Evolutionary conservation across 1,284 basidiomycete species (phyloP).

Genomic region (Moesziomyces aphidis): DNA sequence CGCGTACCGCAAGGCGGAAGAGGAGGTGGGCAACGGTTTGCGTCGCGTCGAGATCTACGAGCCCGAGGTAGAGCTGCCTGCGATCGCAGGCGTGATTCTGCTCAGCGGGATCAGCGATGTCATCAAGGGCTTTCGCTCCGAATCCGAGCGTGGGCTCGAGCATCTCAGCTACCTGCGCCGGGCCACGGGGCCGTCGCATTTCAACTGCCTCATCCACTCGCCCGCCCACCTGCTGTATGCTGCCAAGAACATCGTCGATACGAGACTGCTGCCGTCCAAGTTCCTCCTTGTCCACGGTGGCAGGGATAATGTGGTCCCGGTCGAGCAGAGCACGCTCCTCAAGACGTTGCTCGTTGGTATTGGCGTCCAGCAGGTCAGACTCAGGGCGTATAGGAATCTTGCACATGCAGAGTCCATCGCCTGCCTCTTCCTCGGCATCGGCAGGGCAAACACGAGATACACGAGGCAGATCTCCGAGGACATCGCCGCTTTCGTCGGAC

Average conservation of each 20-base stretch:
- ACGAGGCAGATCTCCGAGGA: slow-evolving; percentile 64
- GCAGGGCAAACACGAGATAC: slow-evolving; percentile 64
- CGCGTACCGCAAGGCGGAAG: slow-evolving; percentile 43
- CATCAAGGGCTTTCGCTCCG: slow-evolving; percentile 68
- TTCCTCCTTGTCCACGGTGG: slow-evolving; percentile 69
- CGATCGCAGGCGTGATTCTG: slow-evolving; percentile 67
- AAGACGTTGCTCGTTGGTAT: slow-evolving; percentile 68
- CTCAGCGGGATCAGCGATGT: slow-evolving; percentile 69
- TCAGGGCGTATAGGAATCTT: slow-evolving; percentile 67
- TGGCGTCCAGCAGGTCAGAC: slow-evolving; percentile 65
- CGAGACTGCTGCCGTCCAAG: slow-evolving; percentile 64
- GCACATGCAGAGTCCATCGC: slow-evolving; percentile 67
- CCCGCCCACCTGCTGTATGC: slow-evolving; percentile 69
- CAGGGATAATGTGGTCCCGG: slow-evolving; percentile 66
- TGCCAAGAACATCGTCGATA: slow-evolving; percentile 67
- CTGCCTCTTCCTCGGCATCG: slow-evolving; percentile 60
- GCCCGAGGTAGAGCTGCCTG: slow-evolving; percentile 65
- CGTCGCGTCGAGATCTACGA: slow-evolving; percentile 67
- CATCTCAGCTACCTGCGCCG: slow-evolving; percentile 68
- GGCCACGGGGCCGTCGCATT: slow-evolving; percentile 67
- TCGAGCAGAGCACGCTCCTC: slow-evolving; percentile 68
- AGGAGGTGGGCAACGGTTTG: slow-evolving; percentile 61
- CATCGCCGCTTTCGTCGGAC: slow-evolving; percentile 50
- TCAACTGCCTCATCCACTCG: slow-evolving; percentile 68
- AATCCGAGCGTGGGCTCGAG: slow-evolving; percentile 67